Evolutionary conservation across 345 rosid genomes (phyloP).

Genomic region (Pelargonium nanum): DNA sequence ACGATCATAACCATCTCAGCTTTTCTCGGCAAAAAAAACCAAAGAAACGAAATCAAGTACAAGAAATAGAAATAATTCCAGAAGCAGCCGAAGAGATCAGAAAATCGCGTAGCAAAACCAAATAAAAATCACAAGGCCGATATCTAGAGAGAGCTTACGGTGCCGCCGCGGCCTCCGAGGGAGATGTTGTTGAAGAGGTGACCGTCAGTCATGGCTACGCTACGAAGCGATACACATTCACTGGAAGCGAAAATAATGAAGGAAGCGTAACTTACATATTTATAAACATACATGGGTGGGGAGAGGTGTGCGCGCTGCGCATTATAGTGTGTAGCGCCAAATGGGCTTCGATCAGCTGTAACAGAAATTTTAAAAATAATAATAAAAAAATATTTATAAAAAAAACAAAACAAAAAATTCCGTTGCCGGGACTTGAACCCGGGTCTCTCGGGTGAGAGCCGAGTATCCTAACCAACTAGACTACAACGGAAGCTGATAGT

Average conservation of each 20-base stretch:
- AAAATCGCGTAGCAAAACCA: not conserved
- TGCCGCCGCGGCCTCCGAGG: slow-evolving; percentile 81
- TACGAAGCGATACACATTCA: too few relatives aligned
- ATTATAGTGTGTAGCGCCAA: too few relatives aligned
- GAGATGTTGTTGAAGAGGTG: slow-evolving; percentile 71
- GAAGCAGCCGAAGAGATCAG: not conserved
- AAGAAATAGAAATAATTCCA: not conserved
- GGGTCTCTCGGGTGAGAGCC: slow-evolving; percentile 46
- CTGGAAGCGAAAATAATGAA: too few relatives aligned
- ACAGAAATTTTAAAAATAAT: too few relatives aligned
- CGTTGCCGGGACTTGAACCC: slow-evolving; percentile 40
- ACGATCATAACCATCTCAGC: too few relatives aligned
- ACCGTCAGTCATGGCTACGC: slow-evolving; percentile 54
- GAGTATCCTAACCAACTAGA: slow-evolving; percentile 41
- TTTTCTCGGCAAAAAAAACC: too few relatives aligned
- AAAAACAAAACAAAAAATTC: too few relatives aligned
- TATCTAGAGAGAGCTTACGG: slow-evolving; percentile 25
- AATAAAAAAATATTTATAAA: too few relatives aligned
- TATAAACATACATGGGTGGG: not conserved
- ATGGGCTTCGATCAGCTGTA: too few relatives aligned
- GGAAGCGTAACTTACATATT: not conserved
- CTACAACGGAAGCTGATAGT: slow-evolving; percentile 48
- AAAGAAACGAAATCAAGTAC: not conserved
- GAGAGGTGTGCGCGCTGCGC: not conserved
- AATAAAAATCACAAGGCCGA: not conserved